Evolutionary conservation across 2,329 filamentous ascomycete species (phyloP), one percentile per base, ranked within the genome.

Genomic region (Sarocladiaceae sp.): DNA sequence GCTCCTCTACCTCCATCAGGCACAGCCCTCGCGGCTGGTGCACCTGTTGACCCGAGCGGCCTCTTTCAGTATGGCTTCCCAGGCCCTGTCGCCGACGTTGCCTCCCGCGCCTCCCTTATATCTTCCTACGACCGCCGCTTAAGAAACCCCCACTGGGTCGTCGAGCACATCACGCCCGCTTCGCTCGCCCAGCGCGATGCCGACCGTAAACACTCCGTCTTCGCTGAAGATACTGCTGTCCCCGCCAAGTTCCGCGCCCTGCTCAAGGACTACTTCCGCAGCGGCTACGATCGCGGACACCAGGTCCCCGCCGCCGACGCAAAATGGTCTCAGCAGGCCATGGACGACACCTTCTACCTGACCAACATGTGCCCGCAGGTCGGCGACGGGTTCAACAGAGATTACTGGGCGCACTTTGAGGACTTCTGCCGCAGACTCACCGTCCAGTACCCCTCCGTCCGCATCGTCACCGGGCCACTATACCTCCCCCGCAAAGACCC

Each of bases 361-460:
- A 84, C 78, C 60, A 98, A 98, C 70, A 98, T 98, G 90, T 95
- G 90, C 60, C 93, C 93, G 24, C 93, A 98, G 69, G 93, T 98
- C 23, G 93, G 93, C 53, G 88, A 96, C 61, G 93, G 93, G 47
- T 98, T 98, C 75, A 98, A 98, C 70, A 79, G 93, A 43, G 93
- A 98, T 69, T 98, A 98, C 77, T 98, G 93, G 93, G 86, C 93
- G 29, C 93, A 98, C 64, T 90, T 98, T 53, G 93, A 98, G 69
- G 91, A 96, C 60, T 98, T 97, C 60, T 96, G 91, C 68, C 80
- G 93, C 9, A 74, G 88, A 15, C 72, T 98, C 52, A 91, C 90
- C 1, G 68, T 72, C 37, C 76, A 72, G 44, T 98, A 96, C 60
- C 90, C 91, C 1, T 85, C 79, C 33, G 91, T 98, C 20, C 78